phyloP scores from a whole-genome alignment of 495 filamentous ascomycete species.

The Clohesyomyces aquaticus region DNA sequence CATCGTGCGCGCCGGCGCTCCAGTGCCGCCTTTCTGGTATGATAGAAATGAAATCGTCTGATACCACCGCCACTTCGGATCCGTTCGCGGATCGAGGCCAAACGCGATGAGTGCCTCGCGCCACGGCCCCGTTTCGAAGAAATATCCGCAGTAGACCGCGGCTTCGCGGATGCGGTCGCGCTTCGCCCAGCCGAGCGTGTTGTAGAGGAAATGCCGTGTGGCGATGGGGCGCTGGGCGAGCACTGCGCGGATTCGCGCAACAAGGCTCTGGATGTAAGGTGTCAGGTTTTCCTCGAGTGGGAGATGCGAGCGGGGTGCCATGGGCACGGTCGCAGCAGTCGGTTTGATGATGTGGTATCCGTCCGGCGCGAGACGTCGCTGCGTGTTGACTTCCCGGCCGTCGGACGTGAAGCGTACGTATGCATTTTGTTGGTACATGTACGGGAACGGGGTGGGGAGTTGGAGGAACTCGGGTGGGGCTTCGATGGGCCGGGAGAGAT shows the following conservation, averaged over 20 bases:
- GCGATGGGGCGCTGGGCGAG: constrained; percentile 80
- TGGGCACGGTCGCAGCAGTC: constrained; percentile 58
- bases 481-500: constrained; percentile 66
- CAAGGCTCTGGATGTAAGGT: constrained; percentile 58
- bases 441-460: neutral
- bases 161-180: constrained; percentile 63
- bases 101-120: constrained; percentile 81
- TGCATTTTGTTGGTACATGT: constrained; percentile 39
- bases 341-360: constrained; percentile 62
- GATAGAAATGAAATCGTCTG: constrained; percentile 81
- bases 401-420: constrained; percentile 25
- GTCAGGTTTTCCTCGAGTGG: constrained; percentile 54
- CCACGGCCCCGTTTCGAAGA: constrained; percentile 89
- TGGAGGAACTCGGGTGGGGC: constrained; percentile 77
- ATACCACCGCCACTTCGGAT: constrained; percentile 74
- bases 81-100: constrained; percentile 80
- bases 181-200: constrained; percentile 54
- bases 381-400: constrained; percentile 17
- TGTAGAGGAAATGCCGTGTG: constrained; percentile 78
- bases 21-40: constrained; percentile 36
- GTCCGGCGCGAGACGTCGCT: constrained; percentile 22
- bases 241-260: constrained; percentile 61
- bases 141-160: constrained; percentile 79
- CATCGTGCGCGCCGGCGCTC: neutral
- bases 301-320: constrained; percentile 54